A percentile compares a stretch with the other conserved stretches of the same genome.
These are phyloP conservation scores for Rubroboletus satanas DNA, from an alignment of 768 basidiomycete species.

Conservation along the genomic window DNA sequence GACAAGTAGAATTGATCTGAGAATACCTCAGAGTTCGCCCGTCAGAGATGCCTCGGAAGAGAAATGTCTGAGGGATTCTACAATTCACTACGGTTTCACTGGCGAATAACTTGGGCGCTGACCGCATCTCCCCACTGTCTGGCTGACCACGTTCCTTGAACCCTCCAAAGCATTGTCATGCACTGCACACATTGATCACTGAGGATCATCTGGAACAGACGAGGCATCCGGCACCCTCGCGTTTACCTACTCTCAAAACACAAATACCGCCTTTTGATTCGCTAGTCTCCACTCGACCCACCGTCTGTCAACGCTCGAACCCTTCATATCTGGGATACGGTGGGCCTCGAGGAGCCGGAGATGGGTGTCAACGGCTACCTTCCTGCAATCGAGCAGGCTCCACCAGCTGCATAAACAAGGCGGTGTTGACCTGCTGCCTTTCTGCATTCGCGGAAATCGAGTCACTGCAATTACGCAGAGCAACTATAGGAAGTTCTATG, in stretches of 20 bases:
- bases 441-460: slow-evolving; percentile 39
- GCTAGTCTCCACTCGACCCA: slow-evolving; percentile 1
- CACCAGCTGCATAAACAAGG: slow-evolving; percentile 22
- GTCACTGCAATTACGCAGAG: slow-evolving; percentile 35
- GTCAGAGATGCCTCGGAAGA: no score
- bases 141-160: slow-evolving; percentile 17
- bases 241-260: slow-evolving; percentile 3
- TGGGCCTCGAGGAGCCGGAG: slow-evolving; percentile 33
- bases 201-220: slow-evolving; percentile 17
- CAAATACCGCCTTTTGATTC: slow-evolving; percentile 12
- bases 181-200: slow-evolving; percentile 16
- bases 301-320: slow-evolving; percentile 9
- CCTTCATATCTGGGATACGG: slow-evolving; percentile 33
- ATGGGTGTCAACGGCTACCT: slow-evolving; percentile 26
- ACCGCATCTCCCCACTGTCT: background rate
- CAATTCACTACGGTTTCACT: background rate
- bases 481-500: slow-evolving; percentile 41
- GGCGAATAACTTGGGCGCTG: background rate
- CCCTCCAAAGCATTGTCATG: background rate
- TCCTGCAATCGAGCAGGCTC: slow-evolving; percentile 29
- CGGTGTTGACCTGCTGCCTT: slow-evolving; percentile 41
- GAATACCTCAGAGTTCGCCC: no score
- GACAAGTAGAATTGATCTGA: no score
- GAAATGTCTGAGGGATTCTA: no score
- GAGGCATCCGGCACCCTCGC: slow-evolving; percentile 1